Conservation (phyloP, 108 stramenopile genomes). For the Aurantiochytrium sp. region DNA sequence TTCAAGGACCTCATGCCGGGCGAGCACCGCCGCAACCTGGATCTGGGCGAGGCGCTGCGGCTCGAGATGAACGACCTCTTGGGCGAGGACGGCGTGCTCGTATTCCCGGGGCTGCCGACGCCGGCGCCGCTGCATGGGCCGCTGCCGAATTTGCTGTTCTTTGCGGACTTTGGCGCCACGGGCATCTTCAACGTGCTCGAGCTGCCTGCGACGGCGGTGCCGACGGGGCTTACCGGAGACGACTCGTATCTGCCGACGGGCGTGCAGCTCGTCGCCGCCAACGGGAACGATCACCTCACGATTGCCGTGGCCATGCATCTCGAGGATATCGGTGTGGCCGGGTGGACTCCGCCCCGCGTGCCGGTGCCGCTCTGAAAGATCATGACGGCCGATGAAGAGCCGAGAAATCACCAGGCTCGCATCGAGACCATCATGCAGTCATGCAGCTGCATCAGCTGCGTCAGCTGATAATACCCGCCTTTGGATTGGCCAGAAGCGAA, state of each 20-base stretch:
- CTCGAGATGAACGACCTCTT: neutral
- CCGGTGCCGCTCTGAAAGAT: too few relatives aligned
- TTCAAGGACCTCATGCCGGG: neutral
- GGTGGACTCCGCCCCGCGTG: neutral
- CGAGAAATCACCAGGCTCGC: too few relatives aligned
- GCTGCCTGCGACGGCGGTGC: constrained; percentile 20
- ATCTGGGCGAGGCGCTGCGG: neutral
- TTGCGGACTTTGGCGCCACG: neutral
- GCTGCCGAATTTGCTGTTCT: neutral
- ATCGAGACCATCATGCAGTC: too few relatives aligned
- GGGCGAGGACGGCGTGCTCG: constrained; percentile 4
- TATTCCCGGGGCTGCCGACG: neutral
- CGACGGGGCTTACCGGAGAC: neutral
- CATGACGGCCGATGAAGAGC: too few relatives aligned
- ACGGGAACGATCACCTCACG: neutral
- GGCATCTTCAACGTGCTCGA: neutral
- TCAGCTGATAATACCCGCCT: too few relatives aligned
- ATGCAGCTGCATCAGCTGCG: too few relatives aligned
- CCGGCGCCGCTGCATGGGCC: constrained; percentile 10
- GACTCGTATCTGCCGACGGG: neutral
- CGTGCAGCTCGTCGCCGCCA: constrained; percentile 1
- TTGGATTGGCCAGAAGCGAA: too few relatives aligned
- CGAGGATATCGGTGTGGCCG: neutral
- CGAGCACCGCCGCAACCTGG: neutral
- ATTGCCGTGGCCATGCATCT: neutral